Conservation (phyloP, 257 asterid genomes). For the Salvia rosmarinus region DNA sequence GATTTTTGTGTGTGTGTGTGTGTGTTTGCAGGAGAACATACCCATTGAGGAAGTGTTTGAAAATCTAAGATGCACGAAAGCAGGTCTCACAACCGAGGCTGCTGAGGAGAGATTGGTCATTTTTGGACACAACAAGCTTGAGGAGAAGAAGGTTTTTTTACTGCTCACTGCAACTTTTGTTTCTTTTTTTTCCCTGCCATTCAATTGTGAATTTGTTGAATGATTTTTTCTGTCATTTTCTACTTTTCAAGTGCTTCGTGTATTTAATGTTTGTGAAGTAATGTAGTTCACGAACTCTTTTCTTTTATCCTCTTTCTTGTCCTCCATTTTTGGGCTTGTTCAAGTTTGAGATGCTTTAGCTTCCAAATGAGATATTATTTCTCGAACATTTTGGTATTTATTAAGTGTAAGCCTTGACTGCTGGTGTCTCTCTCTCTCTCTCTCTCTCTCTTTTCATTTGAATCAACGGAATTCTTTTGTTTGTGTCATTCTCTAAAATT, state of each 20-base stretch:
- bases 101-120: constrained; percentile 91
- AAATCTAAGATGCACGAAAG: constrained; percentile 90
- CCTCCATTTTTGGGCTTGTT: constrained; percentile 18
- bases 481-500: constrained; percentile 6
- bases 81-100: constrained; percentile 75
- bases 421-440: constrained; percentile 20
- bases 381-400: constrained; percentile 30
- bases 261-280: constrained; percentile 29
- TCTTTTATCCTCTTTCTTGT: constrained; percentile 20
- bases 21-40: constrained; percentile 80
- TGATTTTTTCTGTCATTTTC: not conserved
- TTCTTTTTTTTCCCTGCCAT: constrained; percentile 19
- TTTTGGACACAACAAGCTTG: constrained; percentile 96
- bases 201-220: constrained; percentile 17
- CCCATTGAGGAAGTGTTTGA: constrained; percentile 96
- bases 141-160: constrained; percentile 84
- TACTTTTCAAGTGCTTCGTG: constrained; percentile 25
- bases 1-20: constrained; percentile 10
- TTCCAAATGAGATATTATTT: constrained; percentile 24
- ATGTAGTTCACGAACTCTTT: constrained; percentile 22
- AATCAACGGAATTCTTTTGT: not conserved
- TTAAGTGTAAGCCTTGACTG: constrained; percentile 7
- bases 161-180: not conserved
- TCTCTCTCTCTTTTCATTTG: constrained; percentile 9
- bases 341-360: constrained; percentile 14